Base-by-base conservation (phyloP, 1,139 yeast species). In the Candida labiduridarum region DNA sequence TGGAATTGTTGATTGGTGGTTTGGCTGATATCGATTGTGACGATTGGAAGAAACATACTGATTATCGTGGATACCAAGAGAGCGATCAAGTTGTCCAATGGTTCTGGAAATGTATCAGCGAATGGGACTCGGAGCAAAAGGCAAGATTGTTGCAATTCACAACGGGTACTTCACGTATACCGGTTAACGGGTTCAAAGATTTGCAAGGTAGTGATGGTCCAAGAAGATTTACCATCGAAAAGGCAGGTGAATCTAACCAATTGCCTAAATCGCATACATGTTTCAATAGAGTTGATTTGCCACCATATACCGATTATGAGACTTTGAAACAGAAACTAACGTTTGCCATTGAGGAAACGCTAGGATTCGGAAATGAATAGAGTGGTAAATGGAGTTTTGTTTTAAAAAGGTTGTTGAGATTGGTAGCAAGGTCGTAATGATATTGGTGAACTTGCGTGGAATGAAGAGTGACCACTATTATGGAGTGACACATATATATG, bases 161-260 rank as follows among this genome's bases (percentile, higher is more conserved):
- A 16, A 94, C 99, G 1, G 99, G 99, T 78, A 94, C 99, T 2
- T 90, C 97, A 22, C 88, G 99, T 75, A 92, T 95, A 52, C 99
- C 99, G 2, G 99, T 94, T 58, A 94, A 94, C 70, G 99, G 99
- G 40, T 94, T 94, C 78, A 94, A 94, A 71, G 99, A 94, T 72
- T 79, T 94, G 61, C 99, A 94, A 73, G 99, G 99, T 56, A 88
- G 96, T 18, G 99, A 94, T 72, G 99, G 99, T 52, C 99, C 99
- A 49, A 88, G 99, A 78, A 83, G 98, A 65, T 95, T 95, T 68
- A 94, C 99, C 7, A 92, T 94, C 68, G 99, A 95, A 70, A 92
- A 91, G 70, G 97, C 98, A 6, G 99, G 99, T 52, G 98, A 94
- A 66, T 67, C 88, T 36, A 86, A 86, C 63, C 97, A 92, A 73